A percentile compares a stretch with the other conserved stretches of the same genome.
These are phyloP conservation scores for Chamaenerion angustifolium DNA, from an alignment of 345 rosid species.

Conservation along the genomic window DNA sequence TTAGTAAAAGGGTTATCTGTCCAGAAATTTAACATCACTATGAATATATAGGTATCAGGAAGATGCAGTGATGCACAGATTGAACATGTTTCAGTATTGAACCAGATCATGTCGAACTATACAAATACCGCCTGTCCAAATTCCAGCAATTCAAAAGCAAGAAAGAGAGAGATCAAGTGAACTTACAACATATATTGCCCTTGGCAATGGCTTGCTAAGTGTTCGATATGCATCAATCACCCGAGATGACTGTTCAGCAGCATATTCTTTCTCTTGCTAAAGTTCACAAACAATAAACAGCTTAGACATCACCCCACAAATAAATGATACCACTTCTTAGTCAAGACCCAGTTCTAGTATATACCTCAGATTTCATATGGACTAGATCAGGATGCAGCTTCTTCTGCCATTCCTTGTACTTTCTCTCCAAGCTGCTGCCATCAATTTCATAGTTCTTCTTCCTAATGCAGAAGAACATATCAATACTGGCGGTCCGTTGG, in stretches of 20 bases:
- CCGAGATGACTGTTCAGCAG: constrained; percentile 78
- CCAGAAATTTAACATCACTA: neutral
- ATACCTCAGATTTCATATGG: constrained; percentile 82
- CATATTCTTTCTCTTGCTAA: constrained; percentile 65
- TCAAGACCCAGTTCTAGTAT: neutral
- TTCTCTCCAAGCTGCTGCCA: constrained; percentile 44
- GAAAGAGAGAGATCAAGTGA: neutral
- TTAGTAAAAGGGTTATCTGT: neutral
- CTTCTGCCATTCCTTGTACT: constrained; percentile 85
- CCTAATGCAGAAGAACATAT: constrained; percentile 16
- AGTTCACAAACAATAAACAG: neutral
- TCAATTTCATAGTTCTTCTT: constrained; percentile 52
- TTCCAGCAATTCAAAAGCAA: neutral
- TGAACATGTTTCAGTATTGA: too few relatives aligned
- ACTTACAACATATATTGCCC: constrained; percentile 84
- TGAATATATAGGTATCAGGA: too few relatives aligned
- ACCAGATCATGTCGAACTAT: too few relatives aligned
- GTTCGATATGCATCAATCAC: constrained; percentile 77
- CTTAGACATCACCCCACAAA: neutral
- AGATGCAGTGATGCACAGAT: too few relatives aligned
- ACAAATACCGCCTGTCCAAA: neutral
- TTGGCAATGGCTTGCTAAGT: constrained; percentile 35
- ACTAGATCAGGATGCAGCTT: constrained; percentile 94
- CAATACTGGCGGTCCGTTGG: neutral
- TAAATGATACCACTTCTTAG: neutral